Percentiles rank a stretch among this genome's conserved stretches.
Conservation (phyloP, 306 rosid genomes). For the Sicyos baderoa region DNA sequence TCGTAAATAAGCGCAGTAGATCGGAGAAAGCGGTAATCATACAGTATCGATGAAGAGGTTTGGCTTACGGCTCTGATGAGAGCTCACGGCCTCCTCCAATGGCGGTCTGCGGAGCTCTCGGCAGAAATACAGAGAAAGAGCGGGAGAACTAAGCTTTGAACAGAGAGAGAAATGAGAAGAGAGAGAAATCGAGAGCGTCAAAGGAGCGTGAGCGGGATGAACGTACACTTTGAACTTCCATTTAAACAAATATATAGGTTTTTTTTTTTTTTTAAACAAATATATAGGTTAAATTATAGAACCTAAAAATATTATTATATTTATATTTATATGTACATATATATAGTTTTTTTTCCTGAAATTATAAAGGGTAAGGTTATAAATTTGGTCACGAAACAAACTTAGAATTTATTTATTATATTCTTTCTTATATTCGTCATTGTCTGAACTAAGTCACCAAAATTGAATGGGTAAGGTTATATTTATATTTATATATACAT, state of each 20-base stretch:
- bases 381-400: too few species aligned
- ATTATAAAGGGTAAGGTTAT: too few species aligned
- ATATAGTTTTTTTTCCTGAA: too few species aligned
- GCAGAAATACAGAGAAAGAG: not conserved
- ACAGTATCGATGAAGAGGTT: conserved; percentile 1
- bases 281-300: not conserved
- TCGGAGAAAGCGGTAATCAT: not conserved
- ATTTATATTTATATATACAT: too few species aligned
- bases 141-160: conserved; percentile 10
- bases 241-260: conserved; percentile 9
- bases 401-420: too few species aligned
- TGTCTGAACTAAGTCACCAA: too few species aligned
- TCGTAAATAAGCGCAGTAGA: not conserved
- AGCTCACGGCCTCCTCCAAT: conserved; percentile 31
- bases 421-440: too few species aligned
- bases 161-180: conserved; percentile 13
- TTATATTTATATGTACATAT: too few species aligned
- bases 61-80: conserved; percentile 29
- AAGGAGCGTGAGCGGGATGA: conserved; percentile 56
- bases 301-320: too few species aligned
- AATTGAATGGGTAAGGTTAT: too few species aligned
- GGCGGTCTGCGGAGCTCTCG: conserved; percentile 24
- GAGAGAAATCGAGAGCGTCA: conserved; percentile 5
- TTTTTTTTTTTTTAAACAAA: conserved; percentile 18
- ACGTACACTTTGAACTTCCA: conserved; percentile 53